Conservation (phyloP, 257 asterid species). For the Capsicum baccatum region DNA sequence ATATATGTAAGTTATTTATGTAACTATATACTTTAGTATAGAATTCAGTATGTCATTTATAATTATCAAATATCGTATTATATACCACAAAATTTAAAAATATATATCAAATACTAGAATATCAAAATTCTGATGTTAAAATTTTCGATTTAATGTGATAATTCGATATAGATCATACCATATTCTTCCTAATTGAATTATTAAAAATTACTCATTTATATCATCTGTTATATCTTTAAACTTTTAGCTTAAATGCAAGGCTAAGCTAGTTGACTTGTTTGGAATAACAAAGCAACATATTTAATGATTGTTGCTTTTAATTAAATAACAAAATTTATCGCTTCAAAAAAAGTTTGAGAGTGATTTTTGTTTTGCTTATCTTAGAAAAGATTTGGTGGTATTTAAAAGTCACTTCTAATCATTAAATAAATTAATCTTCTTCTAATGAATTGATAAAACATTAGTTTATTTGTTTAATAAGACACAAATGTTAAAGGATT, state of each 20-base stretch:
- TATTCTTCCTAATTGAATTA: not conserved
- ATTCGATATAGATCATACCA: not conserved
- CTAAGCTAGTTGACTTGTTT: not conserved
- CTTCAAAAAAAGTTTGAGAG: not conserved
- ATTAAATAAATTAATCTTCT: not conserved
- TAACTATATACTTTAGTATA: no score
- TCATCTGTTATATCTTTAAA: no score
- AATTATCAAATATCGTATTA: no score
- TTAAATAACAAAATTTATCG: not conserved
- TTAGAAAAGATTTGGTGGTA: not conserved
- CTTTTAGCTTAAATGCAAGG: not conserved
- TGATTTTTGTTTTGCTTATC: not conserved
- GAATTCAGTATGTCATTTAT: no score
- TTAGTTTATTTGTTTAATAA: not conserved
- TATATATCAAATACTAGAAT: no score
- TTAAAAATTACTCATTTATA: no score
- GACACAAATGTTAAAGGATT: not conserved
- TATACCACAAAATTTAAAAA: no score
- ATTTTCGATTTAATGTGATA: no score
- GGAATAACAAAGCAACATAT: not conserved
- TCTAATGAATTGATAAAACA: not conserved
- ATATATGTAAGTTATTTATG: no score
- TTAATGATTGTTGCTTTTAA: not conserved
- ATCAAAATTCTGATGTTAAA: no score
- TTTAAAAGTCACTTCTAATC: not conserved